Percentiles rank a stretch among this genome's conserved stretches.
Evolutionary conservation across 2,329 filamentous ascomycete genomes (phyloP).

Genomic region (Aureobasidium subglaciale): DNA sequence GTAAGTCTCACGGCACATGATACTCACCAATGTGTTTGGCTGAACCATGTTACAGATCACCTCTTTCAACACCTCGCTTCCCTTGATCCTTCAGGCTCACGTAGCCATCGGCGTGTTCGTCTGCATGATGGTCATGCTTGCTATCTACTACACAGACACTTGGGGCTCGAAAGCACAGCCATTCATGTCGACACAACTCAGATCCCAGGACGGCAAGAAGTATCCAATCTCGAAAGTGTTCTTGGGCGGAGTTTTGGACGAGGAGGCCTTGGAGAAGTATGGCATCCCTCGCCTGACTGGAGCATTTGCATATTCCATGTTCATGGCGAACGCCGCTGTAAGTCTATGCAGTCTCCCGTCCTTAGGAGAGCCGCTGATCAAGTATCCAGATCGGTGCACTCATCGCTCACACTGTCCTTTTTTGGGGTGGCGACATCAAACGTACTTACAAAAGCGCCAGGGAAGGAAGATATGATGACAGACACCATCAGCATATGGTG

Average conservation of each 20-base stretch:
- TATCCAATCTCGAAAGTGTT: slow-evolving; percentile 37
- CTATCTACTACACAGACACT: slow-evolving; percentile 45
- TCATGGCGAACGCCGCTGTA: slow-evolving; percentile 50
- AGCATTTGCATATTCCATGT: slow-evolving; percentile 39
- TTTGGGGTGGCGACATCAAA: slow-evolving; percentile 50
- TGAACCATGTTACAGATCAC: slow-evolving; percentile 48
- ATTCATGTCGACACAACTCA: slow-evolving; percentile 49
- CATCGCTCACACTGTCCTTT: slow-evolving; percentile 45
- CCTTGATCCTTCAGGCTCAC: slow-evolving; percentile 42
- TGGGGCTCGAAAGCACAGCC: slow-evolving; percentile 43
- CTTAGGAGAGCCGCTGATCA: no score
- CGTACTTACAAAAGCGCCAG: slow-evolving; percentile 42
- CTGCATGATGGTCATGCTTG: slow-evolving; percentile 46
- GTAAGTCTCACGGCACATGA: slow-evolving; percentile 11
- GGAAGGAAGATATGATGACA: slow-evolving; percentile 40
- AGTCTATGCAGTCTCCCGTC: background rate
- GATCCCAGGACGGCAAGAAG: slow-evolving; percentile 32
- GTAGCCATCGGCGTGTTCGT: slow-evolving; percentile 39
- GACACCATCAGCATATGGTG: slow-evolving; percentile 47
- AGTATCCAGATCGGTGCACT: slow-evolving; percentile 44
- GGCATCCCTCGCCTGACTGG: slow-evolving; percentile 45
- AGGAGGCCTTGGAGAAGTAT: slow-evolving; percentile 34
- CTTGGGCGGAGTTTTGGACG: slow-evolving; percentile 35
- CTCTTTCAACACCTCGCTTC: slow-evolving; percentile 46
- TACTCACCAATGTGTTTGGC: no score